Evolutionary conservation across 1,139 yeast genomes (phyloP).

Genomic region (Yamadazyma sp.): DNA sequence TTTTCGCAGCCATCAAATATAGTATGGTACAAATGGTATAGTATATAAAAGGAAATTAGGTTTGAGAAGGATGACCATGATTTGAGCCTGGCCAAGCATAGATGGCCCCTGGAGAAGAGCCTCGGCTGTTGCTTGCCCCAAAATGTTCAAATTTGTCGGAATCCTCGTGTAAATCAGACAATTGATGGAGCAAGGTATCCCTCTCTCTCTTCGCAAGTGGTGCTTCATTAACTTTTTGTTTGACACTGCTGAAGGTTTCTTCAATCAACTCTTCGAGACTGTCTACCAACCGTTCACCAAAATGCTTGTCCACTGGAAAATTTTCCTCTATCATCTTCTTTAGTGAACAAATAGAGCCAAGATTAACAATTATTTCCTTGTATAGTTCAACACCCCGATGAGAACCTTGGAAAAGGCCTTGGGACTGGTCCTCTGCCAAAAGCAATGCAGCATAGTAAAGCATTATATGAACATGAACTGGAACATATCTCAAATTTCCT

Average conservation of each 20-base stretch:
- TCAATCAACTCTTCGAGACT: constrained; percentile 46
- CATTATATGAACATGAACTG: constrained; percentile 72
- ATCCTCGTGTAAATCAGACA: constrained; percentile 18
- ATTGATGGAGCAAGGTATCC: constrained; percentile 18
- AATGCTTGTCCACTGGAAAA: constrained; percentile 53
- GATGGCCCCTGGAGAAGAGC: constrained; percentile 40
- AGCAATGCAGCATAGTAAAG: constrained; percentile 65
- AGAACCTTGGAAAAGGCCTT: constrained; percentile 2
- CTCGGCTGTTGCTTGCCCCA: constrained; percentile 22
- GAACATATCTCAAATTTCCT: constrained; percentile 60
- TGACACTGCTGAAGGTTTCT: constrained; percentile 29
- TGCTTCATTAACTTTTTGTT: constrained; percentile 8
- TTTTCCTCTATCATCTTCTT: constrained; percentile 44
- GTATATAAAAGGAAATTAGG: constrained; percentile 2
- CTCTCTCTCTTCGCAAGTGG: constrained; percentile 14
- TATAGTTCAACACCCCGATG: constrained; percentile 10
- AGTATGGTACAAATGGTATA: background rate
- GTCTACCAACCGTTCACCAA: constrained; percentile 49
- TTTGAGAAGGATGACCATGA: constrained; percentile 58
- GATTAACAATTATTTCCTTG: constrained; percentile 24
- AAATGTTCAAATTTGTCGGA: constrained; percentile 18
- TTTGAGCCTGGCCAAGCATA: constrained; percentile 72
- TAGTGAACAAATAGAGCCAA: constrained; percentile 38
- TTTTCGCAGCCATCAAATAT: constrained; percentile 7
- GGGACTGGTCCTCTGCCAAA: constrained; percentile 42